Percentiles rank a stretch among this genome's conserved stretches.
These are phyloP conservation scores for Cyclanthera cordifolia DNA, from an alignment of 306 rosid species.

Conservation along the genomic window DNA sequence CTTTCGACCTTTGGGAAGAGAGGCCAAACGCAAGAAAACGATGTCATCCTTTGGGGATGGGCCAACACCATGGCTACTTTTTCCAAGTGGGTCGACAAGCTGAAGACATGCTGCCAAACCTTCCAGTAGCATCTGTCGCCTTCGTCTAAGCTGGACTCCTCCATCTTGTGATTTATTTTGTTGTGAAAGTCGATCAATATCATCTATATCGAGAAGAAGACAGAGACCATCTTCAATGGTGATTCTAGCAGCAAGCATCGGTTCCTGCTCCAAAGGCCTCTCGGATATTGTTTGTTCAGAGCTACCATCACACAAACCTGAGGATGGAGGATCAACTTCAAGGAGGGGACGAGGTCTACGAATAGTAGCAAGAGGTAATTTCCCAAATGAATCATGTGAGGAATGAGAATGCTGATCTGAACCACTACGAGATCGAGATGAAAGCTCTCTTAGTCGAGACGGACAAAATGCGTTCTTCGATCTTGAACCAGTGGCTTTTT, in stretches of 20 bases:
- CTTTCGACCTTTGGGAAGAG: slow-evolving; percentile 86
- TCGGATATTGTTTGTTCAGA: slow-evolving; percentile 60
- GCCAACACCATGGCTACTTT: slow-evolving; percentile 48
- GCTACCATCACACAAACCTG: slow-evolving; percentile 39
- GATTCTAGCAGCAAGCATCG: slow-evolving; percentile 90
- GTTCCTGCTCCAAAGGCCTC: slow-evolving; percentile 95
- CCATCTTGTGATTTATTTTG: slow-evolving; percentile 76
- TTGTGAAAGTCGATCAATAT: slow-evolving; percentile 78
- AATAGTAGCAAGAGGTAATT: slow-evolving; percentile 89
- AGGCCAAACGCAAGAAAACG: slow-evolving; percentile 66
- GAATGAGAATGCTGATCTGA: slow-evolving; percentile 89
- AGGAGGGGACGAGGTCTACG: slow-evolving; percentile 98
- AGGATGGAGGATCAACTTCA: slow-evolving; percentile 80
- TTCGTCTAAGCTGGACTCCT: slow-evolving; percentile 51
- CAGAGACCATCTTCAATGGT: slow-evolving; percentile 85
- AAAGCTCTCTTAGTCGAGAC: slow-evolving; percentile 64
- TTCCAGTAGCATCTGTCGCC: slow-evolving; percentile 65
- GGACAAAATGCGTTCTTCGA: slow-evolving; percentile 83
- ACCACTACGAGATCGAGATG: slow-evolving; percentile 64
- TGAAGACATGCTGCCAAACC: slow-evolving; percentile 79
- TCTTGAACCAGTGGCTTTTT: slow-evolving; percentile 58
- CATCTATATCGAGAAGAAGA: slow-evolving; percentile 93
- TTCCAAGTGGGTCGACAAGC: slow-evolving; percentile 78
- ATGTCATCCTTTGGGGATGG: slow-evolving; percentile 70
- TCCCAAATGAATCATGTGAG: slow-evolving; percentile 91